phyloP scores from a whole-genome alignment of 495 filamentous ascomycete species.

The Penicillium parvum region DNA sequence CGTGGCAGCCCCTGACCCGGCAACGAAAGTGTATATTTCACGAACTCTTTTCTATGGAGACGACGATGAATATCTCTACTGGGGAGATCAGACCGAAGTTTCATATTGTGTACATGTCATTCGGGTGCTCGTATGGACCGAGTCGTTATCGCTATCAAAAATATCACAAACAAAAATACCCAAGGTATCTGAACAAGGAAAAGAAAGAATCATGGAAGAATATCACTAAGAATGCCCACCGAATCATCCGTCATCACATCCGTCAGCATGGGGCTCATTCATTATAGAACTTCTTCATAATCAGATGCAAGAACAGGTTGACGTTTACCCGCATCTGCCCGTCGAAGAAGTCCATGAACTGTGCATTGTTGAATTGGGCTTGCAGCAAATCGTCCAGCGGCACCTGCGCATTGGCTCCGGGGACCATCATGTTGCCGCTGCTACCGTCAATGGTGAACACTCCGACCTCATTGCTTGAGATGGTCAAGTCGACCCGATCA shows the following conservation, averaged over 20 bases:
- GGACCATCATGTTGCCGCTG: slow-evolving; percentile 90
- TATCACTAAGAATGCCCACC: slow-evolving; percentile 26
- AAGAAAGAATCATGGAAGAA: slow-evolving; percentile 23
- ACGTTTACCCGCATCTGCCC: slow-evolving; percentile 85
- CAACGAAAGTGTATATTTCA: slow-evolving; percentile 10
- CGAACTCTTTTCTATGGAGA: too few relatives aligned
- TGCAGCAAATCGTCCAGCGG: slow-evolving; percentile 91
- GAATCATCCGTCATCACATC: slow-evolving; percentile 25
- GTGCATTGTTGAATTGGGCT: slow-evolving; percentile 92
- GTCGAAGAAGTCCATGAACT: slow-evolving; percentile 93
- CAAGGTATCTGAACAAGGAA: slow-evolving; percentile 33
- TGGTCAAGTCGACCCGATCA: slow-evolving; percentile 88
- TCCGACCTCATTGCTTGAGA: slow-evolving; percentile 90
- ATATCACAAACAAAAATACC: slow-evolving; percentile 23
- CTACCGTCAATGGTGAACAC: slow-evolving; percentile 91
- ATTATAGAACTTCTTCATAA: slow-evolving; percentile 98
- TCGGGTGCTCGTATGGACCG: slow-evolving; percentile 14
- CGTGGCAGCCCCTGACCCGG: slow-evolving; percentile 36
- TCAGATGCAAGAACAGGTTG: slow-evolving; percentile 88
- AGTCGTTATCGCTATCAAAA: slow-evolving; percentile 26
- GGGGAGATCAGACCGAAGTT: neutral
- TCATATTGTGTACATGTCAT: slow-evolving; percentile 28
- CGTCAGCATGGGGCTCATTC: slow-evolving; percentile 32
- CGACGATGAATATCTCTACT: too few relatives aligned
- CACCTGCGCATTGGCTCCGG: slow-evolving; percentile 85